Conservation (phyloP, 2,329 filamentous ascomycete species). For the Cladosporium sp. region DNA sequence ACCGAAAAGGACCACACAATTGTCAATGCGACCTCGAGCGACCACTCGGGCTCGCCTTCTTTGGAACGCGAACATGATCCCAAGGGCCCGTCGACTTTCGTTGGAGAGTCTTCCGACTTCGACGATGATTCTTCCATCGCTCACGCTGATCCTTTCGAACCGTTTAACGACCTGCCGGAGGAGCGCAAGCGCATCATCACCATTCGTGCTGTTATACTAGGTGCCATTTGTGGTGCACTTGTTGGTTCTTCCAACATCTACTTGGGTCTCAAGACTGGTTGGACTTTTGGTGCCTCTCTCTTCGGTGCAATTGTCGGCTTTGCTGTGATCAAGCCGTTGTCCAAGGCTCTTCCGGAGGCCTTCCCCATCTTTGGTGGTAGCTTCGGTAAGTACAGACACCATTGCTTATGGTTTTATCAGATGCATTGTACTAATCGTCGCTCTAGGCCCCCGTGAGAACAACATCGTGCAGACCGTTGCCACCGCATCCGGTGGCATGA, state of each 20-base stretch:
- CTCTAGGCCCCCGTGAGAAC: constrained; percentile 57
- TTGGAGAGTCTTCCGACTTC: constrained; percentile 32
- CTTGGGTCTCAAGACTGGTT: constrained; percentile 53
- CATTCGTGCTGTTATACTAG: constrained; percentile 56
- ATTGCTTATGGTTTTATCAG: not conserved
- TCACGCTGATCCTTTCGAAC: constrained; percentile 41
- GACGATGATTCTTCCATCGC: constrained; percentile 33
- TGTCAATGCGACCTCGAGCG: constrained; percentile 6
- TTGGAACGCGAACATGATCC: constrained; percentile 28
- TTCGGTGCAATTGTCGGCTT: constrained; percentile 59
- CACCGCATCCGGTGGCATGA: constrained; percentile 60
- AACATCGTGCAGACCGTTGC: constrained; percentile 62
- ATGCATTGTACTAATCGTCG: not conserved
- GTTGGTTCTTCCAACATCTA: constrained; percentile 65
- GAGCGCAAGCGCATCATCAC: constrained; percentile 55
- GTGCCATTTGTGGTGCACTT: constrained; percentile 58
- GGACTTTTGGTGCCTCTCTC: constrained; percentile 43
- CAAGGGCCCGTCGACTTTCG: constrained; percentile 28
- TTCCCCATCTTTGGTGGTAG: constrained; percentile 55
- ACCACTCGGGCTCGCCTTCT: not conserved
- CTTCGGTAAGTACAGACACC: constrained; percentile 42
- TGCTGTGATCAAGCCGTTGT: constrained; percentile 57
- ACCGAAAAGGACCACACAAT: constrained; percentile 41
- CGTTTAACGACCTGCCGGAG: constrained; percentile 45
- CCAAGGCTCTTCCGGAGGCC: constrained; percentile 47